These are phyloP conservation scores for Falciphora oryzae DNA, from an alignment of 2,329 filamentous ascomycete species.

Conservation along the genomic window DNA sequence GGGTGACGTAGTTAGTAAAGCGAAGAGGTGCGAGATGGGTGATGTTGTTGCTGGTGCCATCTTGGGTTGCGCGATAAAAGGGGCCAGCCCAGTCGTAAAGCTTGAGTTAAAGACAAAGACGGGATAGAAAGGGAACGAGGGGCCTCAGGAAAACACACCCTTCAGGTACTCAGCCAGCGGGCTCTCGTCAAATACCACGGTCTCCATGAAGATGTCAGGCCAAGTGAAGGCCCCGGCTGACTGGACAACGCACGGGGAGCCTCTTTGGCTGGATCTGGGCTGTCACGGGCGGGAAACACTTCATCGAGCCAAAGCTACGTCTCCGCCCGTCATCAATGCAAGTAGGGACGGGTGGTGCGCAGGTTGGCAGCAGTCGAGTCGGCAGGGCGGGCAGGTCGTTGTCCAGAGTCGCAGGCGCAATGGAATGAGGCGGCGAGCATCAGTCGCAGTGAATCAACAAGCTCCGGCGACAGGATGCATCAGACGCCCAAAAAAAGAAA, in stretches of 20 bases:
- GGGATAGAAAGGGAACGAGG: conserved; percentile 11
- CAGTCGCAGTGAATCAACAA: background rate
- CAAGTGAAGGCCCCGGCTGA: background rate
- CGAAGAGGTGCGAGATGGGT: conserved; percentile 8
- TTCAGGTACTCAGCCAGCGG: conserved; percentile 85
- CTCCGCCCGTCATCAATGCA: background rate
- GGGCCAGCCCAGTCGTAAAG: background rate
- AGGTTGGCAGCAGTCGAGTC: no score
- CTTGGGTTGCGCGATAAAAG: background rate
- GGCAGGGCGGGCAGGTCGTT: no score
- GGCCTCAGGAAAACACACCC: conserved; percentile 49
- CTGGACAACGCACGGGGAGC: background rate
- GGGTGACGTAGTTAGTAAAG: conserved; percentile 14
- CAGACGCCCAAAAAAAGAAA: background rate
- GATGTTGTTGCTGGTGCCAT: background rate
- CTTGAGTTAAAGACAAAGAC: background rate
- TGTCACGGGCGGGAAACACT: background rate
- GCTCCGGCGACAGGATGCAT: background rate
- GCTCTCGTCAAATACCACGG: conserved; percentile 78
- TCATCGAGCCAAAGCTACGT: background rate
- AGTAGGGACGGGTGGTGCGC: background rate
- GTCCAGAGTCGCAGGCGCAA: background rate
- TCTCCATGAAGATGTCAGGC: conserved; percentile 59
- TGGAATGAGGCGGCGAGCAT: background rate
- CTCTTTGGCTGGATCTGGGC: background rate